phyloP scores from a whole-genome alignment of 2,329 filamentous ascomycete genomes.

The Penicillium sp. region DNA sequence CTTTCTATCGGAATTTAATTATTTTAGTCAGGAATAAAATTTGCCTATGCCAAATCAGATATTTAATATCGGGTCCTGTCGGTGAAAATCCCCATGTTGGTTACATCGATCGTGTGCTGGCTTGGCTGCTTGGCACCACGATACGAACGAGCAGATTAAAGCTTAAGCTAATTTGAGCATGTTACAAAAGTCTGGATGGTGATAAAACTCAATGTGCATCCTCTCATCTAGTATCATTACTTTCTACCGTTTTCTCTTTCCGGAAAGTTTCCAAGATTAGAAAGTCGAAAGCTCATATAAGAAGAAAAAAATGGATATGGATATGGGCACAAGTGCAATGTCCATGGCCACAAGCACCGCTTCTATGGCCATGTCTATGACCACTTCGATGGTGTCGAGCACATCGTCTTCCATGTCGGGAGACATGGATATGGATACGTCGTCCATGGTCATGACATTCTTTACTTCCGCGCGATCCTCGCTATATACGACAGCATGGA shows the following conservation, averaged over 20 bases:
- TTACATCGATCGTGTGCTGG: neutral
- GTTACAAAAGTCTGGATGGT: neutral
- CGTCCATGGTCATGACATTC: conserved; percentile 14
- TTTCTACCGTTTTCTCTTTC: neutral
- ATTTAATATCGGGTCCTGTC: neutral
- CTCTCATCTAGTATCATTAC: neutral
- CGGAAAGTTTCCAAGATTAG: neutral
- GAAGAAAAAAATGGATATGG: neutral
- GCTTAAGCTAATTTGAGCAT: conserved; percentile 16
- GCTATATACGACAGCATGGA: conserved; percentile 68
- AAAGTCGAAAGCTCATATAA: neutral
- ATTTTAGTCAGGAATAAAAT: neutral
- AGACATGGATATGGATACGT: conserved; percentile 14
- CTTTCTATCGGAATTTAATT: neutral
- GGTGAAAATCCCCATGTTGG: neutral
- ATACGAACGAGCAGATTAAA: neutral
- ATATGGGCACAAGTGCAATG: conserved; percentile 5
- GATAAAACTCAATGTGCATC: neutral
- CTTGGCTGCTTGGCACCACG: neutral
- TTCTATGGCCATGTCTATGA: conserved; percentile 15
- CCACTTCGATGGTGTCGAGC: conserved; percentile 3
- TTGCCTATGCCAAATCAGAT: too few species aligned
- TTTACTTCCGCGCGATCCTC: conserved; percentile 58
- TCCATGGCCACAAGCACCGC: conserved; percentile 11
- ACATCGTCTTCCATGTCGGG: conserved; percentile 12